Base-by-base conservation (phyloP, 495 filamentous ascomycete genomes). In the Bacidia rubella region DNA sequence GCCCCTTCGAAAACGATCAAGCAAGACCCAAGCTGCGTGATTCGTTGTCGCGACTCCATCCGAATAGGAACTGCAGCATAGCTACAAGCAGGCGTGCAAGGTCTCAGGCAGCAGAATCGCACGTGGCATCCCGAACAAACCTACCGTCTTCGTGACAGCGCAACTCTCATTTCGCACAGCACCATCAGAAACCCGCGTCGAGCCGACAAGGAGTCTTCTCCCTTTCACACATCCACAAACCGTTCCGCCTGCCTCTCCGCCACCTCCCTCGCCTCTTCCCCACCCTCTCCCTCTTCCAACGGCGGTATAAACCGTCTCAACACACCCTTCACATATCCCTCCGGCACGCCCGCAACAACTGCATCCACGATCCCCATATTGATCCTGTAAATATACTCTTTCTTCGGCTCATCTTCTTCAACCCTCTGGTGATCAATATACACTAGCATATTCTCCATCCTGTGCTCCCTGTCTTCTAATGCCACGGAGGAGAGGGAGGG, bases 361-460 rank as follows among this genome's bases (percentile, higher is more conserved):
- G 78, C 80, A 68, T 87, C 82, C 49, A 61, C 55, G 58, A 86
- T 74, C 4, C 79, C 83, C 51, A 66, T 68, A 61, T 87, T 86
- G 73, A 87, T 86, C 45, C 83, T 63, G 20, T 68, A 62, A 32
- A 86, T 68, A 63, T 86, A 88, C 66, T 86, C 83, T 17, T 66
- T 61, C 60, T 71, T 73, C 1, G 81, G 78, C 26, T 53, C 45
- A 11, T 62, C 67, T 29, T 67, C 61, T 41, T 54, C 49, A 4
- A 69, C 63, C 25, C 67, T 56, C 26, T 73, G 58, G 47, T 71
- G 65, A 60, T 80, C 75, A 7, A 84, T 65, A 61, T 85, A 86
- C 12, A 82, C 74, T 54, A 85, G 62, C 55, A 73, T 58, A 41
- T 52, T 51, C 58, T 50, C 26, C 51, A 41, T 54, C 38, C 49